A percentile compares a stretch with the other conserved stretches of the same genome.
Evolutionary conservation across 192 early-diverging fungal genomes (phyloP).

Genomic region (Pilobolus umbonatus): DNA sequence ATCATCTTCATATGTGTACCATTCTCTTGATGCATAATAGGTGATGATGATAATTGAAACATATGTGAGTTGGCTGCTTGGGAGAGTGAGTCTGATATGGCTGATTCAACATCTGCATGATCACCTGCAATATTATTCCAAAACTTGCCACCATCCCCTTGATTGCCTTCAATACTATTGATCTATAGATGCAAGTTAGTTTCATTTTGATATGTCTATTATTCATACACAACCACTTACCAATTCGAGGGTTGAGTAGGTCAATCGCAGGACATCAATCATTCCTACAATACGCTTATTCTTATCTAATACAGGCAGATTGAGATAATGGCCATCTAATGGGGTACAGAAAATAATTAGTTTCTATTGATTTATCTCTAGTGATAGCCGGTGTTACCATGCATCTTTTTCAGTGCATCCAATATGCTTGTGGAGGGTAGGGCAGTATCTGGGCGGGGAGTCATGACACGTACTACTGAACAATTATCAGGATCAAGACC

Average conservation of each 20-base stretch:
- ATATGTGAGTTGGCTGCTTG: slow-evolving; percentile 30
- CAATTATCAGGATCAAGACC: slow-evolving; percentile 78
- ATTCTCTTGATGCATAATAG: slow-evolving; percentile 20
- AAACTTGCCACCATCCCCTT: slow-evolving; percentile 31
- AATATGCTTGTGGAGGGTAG: slow-evolving; percentile 62
- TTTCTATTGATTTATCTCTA: background rate
- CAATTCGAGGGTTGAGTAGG: slow-evolving; percentile 71
- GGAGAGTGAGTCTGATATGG: slow-evolving; percentile 34
- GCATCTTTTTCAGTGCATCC: slow-evolving; percentile 76
- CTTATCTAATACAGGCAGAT: slow-evolving; percentile 67
- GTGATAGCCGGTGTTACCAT: slow-evolving; percentile 32
- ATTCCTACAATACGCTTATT: slow-evolving; percentile 64
- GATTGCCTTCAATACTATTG: slow-evolving; percentile 33
- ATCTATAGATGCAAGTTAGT: slow-evolving; percentile 12
- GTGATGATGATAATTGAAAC: slow-evolving; percentile 35
- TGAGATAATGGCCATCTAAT: slow-evolving; percentile 61
- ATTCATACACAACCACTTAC: slow-evolving; percentile 37
- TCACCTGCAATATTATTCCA: slow-evolving; percentile 41
- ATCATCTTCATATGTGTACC: background rate
- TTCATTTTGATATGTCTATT: background rate
- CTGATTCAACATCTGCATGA: slow-evolving; percentile 35
- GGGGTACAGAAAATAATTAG: background rate
- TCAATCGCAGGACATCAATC: slow-evolving; percentile 74
- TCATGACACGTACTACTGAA: slow-evolving; percentile 95
- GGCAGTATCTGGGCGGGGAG: slow-evolving; percentile 75